Evolutionary conservation across 2,329 filamentous ascomycete genomes (phyloP), one percentile per base, ranked within the genome.

Genomic region (Penicillium sclerotiorum): DNA sequence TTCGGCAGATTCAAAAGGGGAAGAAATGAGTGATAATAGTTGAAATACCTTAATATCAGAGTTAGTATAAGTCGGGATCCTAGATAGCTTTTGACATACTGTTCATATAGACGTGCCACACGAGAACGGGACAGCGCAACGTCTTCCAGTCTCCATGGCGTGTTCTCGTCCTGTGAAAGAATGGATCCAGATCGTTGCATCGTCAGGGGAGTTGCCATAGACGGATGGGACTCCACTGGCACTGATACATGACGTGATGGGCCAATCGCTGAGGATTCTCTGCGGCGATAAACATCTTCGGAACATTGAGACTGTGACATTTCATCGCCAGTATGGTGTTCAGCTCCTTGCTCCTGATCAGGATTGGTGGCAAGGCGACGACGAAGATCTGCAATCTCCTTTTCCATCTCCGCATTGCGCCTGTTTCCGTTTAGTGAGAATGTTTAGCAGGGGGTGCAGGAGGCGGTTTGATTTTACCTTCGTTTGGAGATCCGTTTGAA

Each of bases 401-500:
- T 72, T 78, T 82, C 76, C 85, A 85, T 77, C 69, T 81, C 73
- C 68, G 82, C 80, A 83, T 85, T 76, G 76, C 83, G 73, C 54
- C 82, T 85, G 48, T 6, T 46, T 13, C 17, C 20, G 25, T 37
- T 49, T 25, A 51, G 52, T 27, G 21, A 27, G 40, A 28, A 13
- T 3, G 13, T 28, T 8, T 28, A 28, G 9, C 9, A 13, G 27
- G 8, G 22, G 8, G n/a, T 15, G 3, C 8, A 25, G n/a, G 13
- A 15, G n/a, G 4, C 2, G 7, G 22, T 9, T 17, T 8, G 15
- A 33, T 8, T 35, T 47, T 57, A 72, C 70, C 69, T 70, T 62
- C 84, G 75, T 70, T 86, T 86, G 43, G 82, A 84, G 28, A 86
- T 77, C 52, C 84, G 79, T 72, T 84, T 86, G 72, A 87, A 87